Evolutionary conservation across 352 stramenopile species (phyloP), one percentile per base, ranked within the genome.

Genomic region (Phytophthora capsici): DNA sequence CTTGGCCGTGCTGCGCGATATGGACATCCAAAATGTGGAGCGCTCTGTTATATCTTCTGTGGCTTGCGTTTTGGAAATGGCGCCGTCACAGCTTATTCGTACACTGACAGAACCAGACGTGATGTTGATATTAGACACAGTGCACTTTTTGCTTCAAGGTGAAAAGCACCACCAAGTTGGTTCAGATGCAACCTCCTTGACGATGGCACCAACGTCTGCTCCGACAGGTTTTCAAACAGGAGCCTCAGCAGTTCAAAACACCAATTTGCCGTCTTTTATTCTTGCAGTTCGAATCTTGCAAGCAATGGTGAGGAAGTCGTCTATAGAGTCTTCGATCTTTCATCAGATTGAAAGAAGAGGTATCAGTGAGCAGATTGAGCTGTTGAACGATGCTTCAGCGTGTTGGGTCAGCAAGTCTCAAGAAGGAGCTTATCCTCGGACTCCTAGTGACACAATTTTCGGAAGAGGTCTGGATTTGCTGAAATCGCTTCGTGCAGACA

Each of bases 291-390:
- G 87, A 14, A 88, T 94, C 1, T 75, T 95, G 22, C 78, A 91
- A 53, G 85, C 82, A 4, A 60, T 94, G 30, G 66, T 89, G 4
- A 73, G 82, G 19, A 94, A 94, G 45, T 90, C 78, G 3, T n/a
- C 66, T 1, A 62, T 71, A 2, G 64, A 82, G 19, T 89, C 80
- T 2, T 80, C 75, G 16, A 82, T 94, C 7, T 91, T 90, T 30
- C 83, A 88, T 52, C 82, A 95, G 63, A 89, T 95, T n/a, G 82
- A 94, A 61, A 78, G 87, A 16, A 78, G 86, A 54, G 87, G 86
- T 0, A 93, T 95, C 20, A 75, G 77, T 41, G 82, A 93, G 36
- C 87, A 93, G 47, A 82, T 95, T 17, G 73, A 89, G 57, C 66
- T 79, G 9, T 46, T 93, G 16, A 75, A 93, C 54, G 65, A 74